These are phyloP conservation scores for Osmanthus fragrans DNA, from an alignment of 257 asterid genomes.

Conservation along the genomic window DNA sequence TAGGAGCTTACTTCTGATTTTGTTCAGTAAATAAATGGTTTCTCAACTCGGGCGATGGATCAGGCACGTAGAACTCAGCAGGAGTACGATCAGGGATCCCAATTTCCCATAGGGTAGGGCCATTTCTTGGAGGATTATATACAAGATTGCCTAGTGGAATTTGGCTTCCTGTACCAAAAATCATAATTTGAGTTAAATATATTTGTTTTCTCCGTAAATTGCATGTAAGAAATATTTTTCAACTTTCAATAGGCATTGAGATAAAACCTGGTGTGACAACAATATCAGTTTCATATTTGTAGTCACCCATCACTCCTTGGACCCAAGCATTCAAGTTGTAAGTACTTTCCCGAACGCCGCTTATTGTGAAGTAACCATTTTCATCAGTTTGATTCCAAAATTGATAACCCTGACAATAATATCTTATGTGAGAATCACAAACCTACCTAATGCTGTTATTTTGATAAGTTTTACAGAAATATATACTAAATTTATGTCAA, in stretches of 20 bases:
- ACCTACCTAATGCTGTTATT: background rate
- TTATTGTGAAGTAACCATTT: slow-evolving; percentile 48
- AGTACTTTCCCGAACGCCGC: slow-evolving; percentile 33
- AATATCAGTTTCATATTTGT: slow-evolving; percentile 30
- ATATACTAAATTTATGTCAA: background rate
- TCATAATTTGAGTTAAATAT: background rate
- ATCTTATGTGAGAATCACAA: background rate
- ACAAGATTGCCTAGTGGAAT: slow-evolving; percentile 29
- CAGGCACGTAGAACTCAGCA: slow-evolving; percentile 59
- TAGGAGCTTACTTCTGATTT: slow-evolving; percentile 35
- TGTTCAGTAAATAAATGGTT: slow-evolving; percentile 38
- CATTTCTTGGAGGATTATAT: slow-evolving; percentile 52
- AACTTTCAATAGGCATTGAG: background rate
- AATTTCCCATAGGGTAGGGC: slow-evolving; percentile 68
- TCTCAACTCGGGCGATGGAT: slow-evolving; percentile 38
- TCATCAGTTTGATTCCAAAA: slow-evolving; percentile 61
- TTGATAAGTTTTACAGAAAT: background rate
- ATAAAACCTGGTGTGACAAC: slow-evolving; percentile 40
- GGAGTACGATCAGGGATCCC: slow-evolving; percentile 66
- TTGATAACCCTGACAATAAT: slow-evolving; percentile 57
- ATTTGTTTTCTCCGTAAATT: background rate
- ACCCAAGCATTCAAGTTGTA: slow-evolving; percentile 66
- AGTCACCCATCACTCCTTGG: slow-evolving; percentile 69
- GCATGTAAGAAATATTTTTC: background rate
- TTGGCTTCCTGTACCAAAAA: slow-evolving; percentile 24